A percentile compares a stretch with the other conserved stretches of the same genome.
Conservation (phyloP, 2,329 filamentous ascomycete genomes). For the Rutstroemia sydowiana region DNA sequence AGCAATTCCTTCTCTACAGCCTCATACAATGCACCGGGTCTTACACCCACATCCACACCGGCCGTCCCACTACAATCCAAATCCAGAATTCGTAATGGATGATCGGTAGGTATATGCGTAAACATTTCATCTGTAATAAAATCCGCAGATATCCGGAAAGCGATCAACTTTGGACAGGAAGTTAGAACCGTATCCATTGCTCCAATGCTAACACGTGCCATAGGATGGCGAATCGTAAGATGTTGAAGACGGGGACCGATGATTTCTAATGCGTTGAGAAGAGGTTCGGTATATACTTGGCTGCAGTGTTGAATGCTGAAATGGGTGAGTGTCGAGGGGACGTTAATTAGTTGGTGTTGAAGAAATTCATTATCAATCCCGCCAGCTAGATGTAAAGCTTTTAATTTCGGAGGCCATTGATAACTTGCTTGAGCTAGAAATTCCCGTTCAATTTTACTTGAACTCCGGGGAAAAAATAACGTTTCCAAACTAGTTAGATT, state of each 20-base stretch:
- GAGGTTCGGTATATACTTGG: slow-evolving; percentile 17
- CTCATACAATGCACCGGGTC: slow-evolving; percentile 21
- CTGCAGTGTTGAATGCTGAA: slow-evolving; percentile 30
- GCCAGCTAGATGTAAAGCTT: slow-evolving; percentile 28
- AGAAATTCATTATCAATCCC: slow-evolving; percentile 28
- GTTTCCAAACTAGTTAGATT: slow-evolving; percentile 26
- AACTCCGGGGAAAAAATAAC: slow-evolving; percentile 28
- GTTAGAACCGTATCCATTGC: slow-evolving; percentile 21
- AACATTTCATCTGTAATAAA: slow-evolving; percentile 27
- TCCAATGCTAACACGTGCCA: slow-evolving; percentile 22
- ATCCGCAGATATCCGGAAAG: slow-evolving; percentile 28
- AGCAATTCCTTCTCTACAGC: slow-evolving; percentile 24
- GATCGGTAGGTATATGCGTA: slow-evolving; percentile 10
- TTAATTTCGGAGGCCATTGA: slow-evolving; percentile 27
- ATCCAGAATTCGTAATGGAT: slow-evolving; percentile 28
- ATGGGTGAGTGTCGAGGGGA: slow-evolving; percentile 18
- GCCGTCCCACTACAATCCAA: slow-evolving; percentile 27
- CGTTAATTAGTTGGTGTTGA: slow-evolving; percentile 16
- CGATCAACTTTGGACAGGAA: slow-evolving; percentile 22
- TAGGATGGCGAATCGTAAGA: slow-evolving; percentile 29
- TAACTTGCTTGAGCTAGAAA: slow-evolving; percentile 13
- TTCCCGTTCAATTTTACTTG: slow-evolving; percentile 17
- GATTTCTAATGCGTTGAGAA: slow-evolving; percentile 17
- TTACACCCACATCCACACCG: slow-evolving; percentile 21
- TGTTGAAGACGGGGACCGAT: slow-evolving; percentile 25